phyloP scores from a whole-genome alignment of 2,329 filamentous ascomycete genomes.

The Harringtonia aguacate region DNA sequence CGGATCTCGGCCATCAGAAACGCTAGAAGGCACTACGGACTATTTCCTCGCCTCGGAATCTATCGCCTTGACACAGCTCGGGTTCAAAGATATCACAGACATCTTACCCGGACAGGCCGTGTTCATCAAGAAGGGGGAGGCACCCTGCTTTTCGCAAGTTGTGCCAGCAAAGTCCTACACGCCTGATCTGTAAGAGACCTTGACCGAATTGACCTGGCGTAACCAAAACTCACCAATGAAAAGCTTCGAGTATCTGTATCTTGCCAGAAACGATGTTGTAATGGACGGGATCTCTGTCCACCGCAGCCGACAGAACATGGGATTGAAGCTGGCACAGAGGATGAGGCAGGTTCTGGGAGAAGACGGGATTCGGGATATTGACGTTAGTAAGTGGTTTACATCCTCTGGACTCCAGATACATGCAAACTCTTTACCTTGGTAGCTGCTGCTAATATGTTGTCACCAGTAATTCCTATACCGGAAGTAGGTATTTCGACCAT shows the following conservation, averaged over 20 bases:
- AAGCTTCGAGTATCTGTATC: slow-evolving; percentile 88
- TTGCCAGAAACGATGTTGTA: slow-evolving; percentile 68
- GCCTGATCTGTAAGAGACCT: slow-evolving; percentile 74
- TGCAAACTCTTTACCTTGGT: too few relatives aligned
- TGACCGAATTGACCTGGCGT: too few relatives aligned
- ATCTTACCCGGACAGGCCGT: slow-evolving; percentile 65
- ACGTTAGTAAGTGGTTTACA: slow-evolving; percentile 30
- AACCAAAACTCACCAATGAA: too few relatives aligned
- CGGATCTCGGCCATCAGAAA: slow-evolving; percentile 60
- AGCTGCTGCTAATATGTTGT: neutral
- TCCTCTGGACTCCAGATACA: neutral
- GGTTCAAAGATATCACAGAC: slow-evolving; percentile 65
- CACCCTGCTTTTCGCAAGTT: slow-evolving; percentile 67
- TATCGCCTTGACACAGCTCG: slow-evolving; percentile 70
- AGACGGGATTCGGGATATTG: slow-evolving; percentile 63
- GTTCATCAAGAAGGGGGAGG: slow-evolving; percentile 57
- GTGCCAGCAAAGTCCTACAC: slow-evolving; percentile 58
- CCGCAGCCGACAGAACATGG: slow-evolving; percentile 78
- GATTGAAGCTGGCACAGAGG: slow-evolving; percentile 64
- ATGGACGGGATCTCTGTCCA: slow-evolving; percentile 88
- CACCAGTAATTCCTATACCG: slow-evolving; percentile 16
- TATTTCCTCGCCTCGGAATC: slow-evolving; percentile 91
- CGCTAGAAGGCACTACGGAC: slow-evolving; percentile 52
- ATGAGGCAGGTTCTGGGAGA: slow-evolving; percentile 58
- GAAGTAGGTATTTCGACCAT: slow-evolving; percentile 3